These are phyloP conservation scores for Lentinula edodes DNA, from an alignment of 768 basidiomycete species.

Conservation along the genomic window DNA sequence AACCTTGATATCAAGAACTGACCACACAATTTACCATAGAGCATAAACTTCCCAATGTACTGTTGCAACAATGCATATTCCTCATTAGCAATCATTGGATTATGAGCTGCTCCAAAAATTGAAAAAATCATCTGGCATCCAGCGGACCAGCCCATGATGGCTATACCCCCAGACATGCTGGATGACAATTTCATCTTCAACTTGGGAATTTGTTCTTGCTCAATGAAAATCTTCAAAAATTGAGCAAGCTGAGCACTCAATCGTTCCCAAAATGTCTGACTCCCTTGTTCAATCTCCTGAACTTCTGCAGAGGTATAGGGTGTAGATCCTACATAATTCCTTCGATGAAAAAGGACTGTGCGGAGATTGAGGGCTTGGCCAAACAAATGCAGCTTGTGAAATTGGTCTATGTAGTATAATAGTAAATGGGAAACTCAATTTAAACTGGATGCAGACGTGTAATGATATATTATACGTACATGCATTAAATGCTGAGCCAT, in stretches of 20 bases:
- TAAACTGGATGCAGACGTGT: not conserved
- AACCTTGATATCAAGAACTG: not conserved
- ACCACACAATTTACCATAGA: conserved; percentile 10
- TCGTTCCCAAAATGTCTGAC: conserved; percentile 10
- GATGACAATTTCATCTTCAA: conserved; percentile 4
- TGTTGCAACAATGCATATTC: not conserved
- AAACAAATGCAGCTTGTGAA: conserved; percentile 8
- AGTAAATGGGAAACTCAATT: not conserved
- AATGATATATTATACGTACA: conserved; percentile 5
- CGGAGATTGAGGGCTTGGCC: conserved; percentile 14
- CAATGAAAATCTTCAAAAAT: conserved; percentile 13
- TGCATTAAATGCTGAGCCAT: conserved; percentile 17
- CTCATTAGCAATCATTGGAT: not conserved
- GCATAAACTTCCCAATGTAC: conserved; percentile 11
- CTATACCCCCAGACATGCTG: conserved; percentile 13
- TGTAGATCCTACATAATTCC: conserved; percentile 17
- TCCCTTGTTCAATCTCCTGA: conserved; percentile 11
- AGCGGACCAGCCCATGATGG: conserved; percentile 17
- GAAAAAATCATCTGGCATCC: conserved; percentile 8
- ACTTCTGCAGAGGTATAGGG: conserved; percentile 16
- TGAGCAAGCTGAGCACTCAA: conserved; percentile 12
- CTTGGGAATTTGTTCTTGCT: conserved; percentile 12
- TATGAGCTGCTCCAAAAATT: conserved; percentile 6
- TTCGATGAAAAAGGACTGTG: conserved; percentile 15
- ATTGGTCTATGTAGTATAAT: conserved; percentile 10